Base-by-base conservation (phyloP, 2,329 filamentous ascomycete species). In the Trichoderma atrobrunneum region DNA sequence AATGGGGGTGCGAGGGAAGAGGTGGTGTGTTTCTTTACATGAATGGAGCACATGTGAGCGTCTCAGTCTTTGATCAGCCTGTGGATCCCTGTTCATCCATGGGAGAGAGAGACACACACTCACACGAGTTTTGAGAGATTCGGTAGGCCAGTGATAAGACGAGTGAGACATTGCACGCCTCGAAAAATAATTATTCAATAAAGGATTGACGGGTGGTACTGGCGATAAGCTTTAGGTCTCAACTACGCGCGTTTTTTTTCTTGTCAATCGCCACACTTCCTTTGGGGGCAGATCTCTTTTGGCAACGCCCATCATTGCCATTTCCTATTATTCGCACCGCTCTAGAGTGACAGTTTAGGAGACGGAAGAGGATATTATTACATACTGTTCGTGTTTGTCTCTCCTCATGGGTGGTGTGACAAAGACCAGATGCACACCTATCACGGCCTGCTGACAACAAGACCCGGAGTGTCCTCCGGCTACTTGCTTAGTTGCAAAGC, bases 351-450 rank as follows among this genome's bases (percentile, higher is more conserved):
- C 64, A 57, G 10, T 28, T 18, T 11, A 39, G 51, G 28, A 67
- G n/a, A 43, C 11, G 18, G 36, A 51, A 10, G 26, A n/a, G 48
- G 24, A 43, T 67, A 57, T 51, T 51, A 51, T 51, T 26, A 21
- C 56, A 12, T 30, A 57, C 30, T 67, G 32, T 30, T 21, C 14
- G 59, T 30, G 54, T 24, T 32, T 48, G 57, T 51, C 57, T 54
- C 56, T 61, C 36, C 57, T 24, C 56, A 51, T 61, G 57, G 66
- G 39, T 61, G 66, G 66, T 61, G 66, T 69, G 66, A 69, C 66
- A 69, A 34, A 61, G 66, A 59, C 28, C 26, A 61, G 54, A 69
- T 60, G 66, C 36, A 69, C 28, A 69, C 56, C 56, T 51, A 61
- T 61, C 39, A 28, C 56, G 32, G 66, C 39, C 56, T 30, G 39